phyloP scores from a whole-genome alignment of 768 basidiomycete species.

The Mycena belliarum region DNA sequence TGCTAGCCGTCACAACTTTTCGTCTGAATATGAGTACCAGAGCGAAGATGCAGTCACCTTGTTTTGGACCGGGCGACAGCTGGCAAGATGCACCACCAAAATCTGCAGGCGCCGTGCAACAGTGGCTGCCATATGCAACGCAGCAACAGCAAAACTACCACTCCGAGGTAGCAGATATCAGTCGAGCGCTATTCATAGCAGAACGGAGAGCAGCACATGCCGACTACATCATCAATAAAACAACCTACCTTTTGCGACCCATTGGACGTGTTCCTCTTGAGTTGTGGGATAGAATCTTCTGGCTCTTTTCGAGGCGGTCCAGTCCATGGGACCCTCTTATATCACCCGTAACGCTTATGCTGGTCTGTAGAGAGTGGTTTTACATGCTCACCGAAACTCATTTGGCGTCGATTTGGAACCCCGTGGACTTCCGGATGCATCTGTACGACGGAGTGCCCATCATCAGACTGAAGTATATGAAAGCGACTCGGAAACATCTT shows the following conservation, averaged over 20 bases:
- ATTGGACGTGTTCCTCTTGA: background rate
- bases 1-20: too few species aligned
- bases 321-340: too few species aligned
- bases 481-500: too few species aligned
- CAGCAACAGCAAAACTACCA: background rate
- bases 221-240: background rate
- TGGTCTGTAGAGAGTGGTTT: too few species aligned
- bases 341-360: too few species aligned
- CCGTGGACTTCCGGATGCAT: too few species aligned
- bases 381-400: too few species aligned
- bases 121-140: background rate
- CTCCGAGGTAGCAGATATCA: background rate
- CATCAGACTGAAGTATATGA: too few species aligned
- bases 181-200: background rate
- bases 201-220: background rate
- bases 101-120: background rate
- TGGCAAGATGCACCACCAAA: too few species aligned
- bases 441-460: too few species aligned
- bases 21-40: background rate
- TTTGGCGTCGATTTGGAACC: too few species aligned
- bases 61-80: background rate
- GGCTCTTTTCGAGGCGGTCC: too few species aligned
- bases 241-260: background rate
- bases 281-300: background rate
- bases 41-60: background rate